Evolutionary conservation across 2,329 filamentous ascomycete genomes (phyloP).

Genomic region (Atkinsonella hypoxylon): DNA sequence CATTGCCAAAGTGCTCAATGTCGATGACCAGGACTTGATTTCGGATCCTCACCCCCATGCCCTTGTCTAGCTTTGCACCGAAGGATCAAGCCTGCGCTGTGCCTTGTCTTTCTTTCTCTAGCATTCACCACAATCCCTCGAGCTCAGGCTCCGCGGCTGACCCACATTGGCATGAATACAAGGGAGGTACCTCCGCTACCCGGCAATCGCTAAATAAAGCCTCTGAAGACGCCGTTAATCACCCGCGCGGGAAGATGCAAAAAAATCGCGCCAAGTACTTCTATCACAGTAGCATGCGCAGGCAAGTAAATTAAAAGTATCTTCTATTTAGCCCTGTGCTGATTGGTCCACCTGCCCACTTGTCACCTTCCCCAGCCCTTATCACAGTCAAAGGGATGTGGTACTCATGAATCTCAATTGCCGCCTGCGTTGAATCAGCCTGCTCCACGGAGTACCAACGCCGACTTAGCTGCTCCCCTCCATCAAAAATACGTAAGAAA

Average conservation of each 20-base stretch:
- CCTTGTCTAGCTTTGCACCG: conserved; percentile 2
- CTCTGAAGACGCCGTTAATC: too few species aligned
- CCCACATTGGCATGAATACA: too few species aligned
- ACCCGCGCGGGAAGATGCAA: too few species aligned
- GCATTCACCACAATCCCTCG: neutral
- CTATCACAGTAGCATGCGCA: too few species aligned
- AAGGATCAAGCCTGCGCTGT: neutral
- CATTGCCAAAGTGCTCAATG: neutral
- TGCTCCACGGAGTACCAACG: neutral
- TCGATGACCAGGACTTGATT: neutral
- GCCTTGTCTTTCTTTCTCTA: neutral
- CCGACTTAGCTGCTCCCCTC: neutral
- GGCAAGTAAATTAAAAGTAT: too few species aligned
- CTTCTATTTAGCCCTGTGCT: too few species aligned
- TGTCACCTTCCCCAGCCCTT: too few species aligned
- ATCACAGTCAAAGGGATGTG: too few species aligned
- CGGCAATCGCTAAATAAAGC: too few species aligned
- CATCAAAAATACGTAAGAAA: conserved; percentile 1
- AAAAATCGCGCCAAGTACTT: too few species aligned
- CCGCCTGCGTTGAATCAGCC: neutral
- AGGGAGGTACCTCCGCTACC: too few species aligned
- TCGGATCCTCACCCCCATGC: neutral
- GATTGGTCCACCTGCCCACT: too few species aligned
- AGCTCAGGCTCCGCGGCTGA: neutral
- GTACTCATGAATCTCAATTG: neutral